phyloP scores from a whole-genome alignment of 208 protist species.

The Tritrichomonas musculus region DNA sequence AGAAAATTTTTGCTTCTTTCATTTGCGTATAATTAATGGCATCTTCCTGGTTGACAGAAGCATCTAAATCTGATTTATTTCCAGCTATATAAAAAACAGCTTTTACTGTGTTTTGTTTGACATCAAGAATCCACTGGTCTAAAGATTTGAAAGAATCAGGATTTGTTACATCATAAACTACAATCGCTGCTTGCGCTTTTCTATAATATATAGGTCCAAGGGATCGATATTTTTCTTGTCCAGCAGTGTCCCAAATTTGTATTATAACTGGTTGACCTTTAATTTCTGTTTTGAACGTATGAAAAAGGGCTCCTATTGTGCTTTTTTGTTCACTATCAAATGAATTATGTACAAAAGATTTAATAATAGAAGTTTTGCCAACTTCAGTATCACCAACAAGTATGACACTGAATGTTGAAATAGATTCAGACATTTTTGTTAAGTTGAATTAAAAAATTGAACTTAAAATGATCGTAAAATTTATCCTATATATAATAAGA shows the following conservation, averaged over 20 bases:
- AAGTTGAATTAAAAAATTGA: too few relatives aligned
- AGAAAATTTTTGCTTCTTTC: not conserved
- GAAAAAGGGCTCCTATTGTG: not conserved
- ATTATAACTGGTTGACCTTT: not conserved
- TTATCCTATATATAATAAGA: too few relatives aligned
- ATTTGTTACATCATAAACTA: not conserved
- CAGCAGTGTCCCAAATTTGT: slow-evolving; percentile 28
- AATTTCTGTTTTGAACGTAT: not conserved
- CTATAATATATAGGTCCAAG: slow-evolving; percentile 29
- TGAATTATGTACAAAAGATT: not conserved
- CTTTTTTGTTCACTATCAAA: not conserved
- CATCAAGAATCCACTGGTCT: not conserved
- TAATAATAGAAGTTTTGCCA: too few relatives aligned
- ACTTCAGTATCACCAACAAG: too few relatives aligned
- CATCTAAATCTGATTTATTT: slow-evolving; percentile 16
- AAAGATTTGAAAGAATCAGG: not conserved
- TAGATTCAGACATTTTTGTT: too few relatives aligned
- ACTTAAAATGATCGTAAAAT: too few relatives aligned
- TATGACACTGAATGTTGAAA: too few relatives aligned
- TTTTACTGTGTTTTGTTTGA: not conserved
- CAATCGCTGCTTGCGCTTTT: not conserved
- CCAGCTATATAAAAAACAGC: not conserved
- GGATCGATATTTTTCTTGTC: slow-evolving; percentile 15
- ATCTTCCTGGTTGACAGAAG: too few relatives aligned
- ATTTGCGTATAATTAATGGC: not conserved